These are phyloP conservation scores for Oidium heveae DNA, from an alignment of 2,329 filamentous ascomycete genomes.

Conservation along the genomic window DNA sequence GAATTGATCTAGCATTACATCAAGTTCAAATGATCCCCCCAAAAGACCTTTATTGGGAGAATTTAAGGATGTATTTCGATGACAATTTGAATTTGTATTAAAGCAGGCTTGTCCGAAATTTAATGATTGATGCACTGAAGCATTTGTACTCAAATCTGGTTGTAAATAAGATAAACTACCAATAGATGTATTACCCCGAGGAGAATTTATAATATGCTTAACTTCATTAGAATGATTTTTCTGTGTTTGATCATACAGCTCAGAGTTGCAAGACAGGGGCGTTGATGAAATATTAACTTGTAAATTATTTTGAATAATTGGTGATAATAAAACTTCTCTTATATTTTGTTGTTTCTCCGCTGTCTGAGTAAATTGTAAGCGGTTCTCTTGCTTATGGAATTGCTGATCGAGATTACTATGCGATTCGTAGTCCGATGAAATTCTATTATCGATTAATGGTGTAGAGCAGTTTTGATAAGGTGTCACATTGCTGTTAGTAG, in stretches of 20 bases:
- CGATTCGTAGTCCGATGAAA: too few relatives aligned
- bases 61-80: conserved; percentile 13
- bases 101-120: conserved; percentile 13
- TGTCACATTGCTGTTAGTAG: too few relatives aligned
- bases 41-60: conserved; percentile 19
- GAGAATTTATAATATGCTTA: too few relatives aligned
- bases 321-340: conserved; percentile 21
- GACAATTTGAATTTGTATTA: conserved; percentile 13
- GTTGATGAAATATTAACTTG: conserved; percentile 40
- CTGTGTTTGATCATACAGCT: conserved; percentile 24
- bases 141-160: conserved; percentile 21
- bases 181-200: too few relatives aligned
- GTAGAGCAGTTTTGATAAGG: too few relatives aligned
- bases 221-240: too few relatives aligned
- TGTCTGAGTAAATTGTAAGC: conserved; percentile 7
- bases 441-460: too few relatives aligned
- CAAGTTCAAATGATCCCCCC: conserved; percentile 28
- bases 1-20: conserved; percentile 33
- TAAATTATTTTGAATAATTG: conserved; percentile 25
- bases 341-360: conserved; percentile 17
- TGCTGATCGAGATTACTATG: background rate
- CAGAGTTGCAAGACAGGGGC: conserved; percentile 24
- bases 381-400: background rate
- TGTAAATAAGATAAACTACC: conserved; percentile 26
- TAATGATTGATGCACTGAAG: conserved; percentile 13